These are phyloP conservation scores for Somion occarium DNA, from an alignment of 1,284 basidiomycete genomes.

Conservation along the genomic window DNA sequence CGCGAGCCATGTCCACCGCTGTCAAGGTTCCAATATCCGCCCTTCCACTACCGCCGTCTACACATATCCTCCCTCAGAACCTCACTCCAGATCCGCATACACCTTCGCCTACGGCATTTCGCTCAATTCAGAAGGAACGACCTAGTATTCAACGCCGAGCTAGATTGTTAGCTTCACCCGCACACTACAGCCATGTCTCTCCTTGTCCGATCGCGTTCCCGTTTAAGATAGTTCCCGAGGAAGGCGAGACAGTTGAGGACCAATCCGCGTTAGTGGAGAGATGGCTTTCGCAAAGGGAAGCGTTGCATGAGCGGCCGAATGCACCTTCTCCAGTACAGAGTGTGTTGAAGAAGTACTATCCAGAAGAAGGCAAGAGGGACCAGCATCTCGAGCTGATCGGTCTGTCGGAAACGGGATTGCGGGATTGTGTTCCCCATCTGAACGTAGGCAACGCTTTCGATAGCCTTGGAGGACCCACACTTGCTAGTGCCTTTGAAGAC, in stretches of 20 bases:
- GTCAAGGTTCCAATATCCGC: slow-evolving; percentile 44
- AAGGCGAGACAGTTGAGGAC: slow-evolving; percentile 43
- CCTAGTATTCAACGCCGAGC: slow-evolving; percentile 76
- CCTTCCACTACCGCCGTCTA: slow-evolving; percentile 59
- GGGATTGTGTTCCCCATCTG: slow-evolving; percentile 80
- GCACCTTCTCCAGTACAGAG: slow-evolving; percentile 1
- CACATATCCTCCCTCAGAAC: slow-evolving; percentile 60
- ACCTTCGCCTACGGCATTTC: slow-evolving; percentile 47
- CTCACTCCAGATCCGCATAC: slow-evolving; percentile 67
- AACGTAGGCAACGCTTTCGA: slow-evolving; percentile 82
- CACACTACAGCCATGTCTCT: slow-evolving; percentile 80
- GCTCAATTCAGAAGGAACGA: slow-evolving; percentile 40
- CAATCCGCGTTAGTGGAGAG: slow-evolving; percentile 63
- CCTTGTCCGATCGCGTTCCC: slow-evolving; percentile 87
- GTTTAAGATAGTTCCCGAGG: slow-evolving; percentile 61
- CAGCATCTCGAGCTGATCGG: slow-evolving; percentile 65
- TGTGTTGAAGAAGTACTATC: slow-evolving; percentile 38
- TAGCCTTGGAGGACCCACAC: slow-evolving; percentile 51
- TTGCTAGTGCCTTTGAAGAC: slow-evolving; percentile 26
- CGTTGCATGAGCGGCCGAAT: slow-evolving; percentile 32
- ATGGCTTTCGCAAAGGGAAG: slow-evolving; percentile 66
- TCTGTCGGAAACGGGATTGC: slow-evolving; percentile 59
- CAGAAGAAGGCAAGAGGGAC: slow-evolving; percentile 42
- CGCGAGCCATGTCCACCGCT: slow-evolving; percentile 8
- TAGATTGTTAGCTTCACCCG: slow-evolving; percentile 49